Percentiles rank a stretch among this genome's conserved stretches.
phyloP scores from a whole-genome alignment of 495 filamentous ascomycete species.

The Hypoxylon rickii region DNA sequence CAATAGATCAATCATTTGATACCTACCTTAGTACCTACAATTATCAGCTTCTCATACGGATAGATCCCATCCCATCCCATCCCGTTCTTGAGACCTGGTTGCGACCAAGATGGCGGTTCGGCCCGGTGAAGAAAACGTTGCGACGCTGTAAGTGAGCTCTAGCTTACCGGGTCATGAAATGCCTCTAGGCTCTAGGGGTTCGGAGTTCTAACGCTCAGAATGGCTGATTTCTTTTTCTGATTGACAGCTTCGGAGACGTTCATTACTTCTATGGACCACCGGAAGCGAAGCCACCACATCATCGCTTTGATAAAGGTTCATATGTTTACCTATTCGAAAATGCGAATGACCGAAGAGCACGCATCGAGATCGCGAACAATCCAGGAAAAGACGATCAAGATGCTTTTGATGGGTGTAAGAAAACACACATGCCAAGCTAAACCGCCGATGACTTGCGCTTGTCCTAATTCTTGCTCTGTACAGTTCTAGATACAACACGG shows the following conservation, averaged over 20 bases:
- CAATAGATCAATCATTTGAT: no score
- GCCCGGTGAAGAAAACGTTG: slow-evolving; percentile 76
- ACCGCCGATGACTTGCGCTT: not conserved
- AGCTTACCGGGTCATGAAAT: no score
- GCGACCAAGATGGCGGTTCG: slow-evolving; percentile 68
- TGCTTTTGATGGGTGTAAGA: slow-evolving; percentile 81
- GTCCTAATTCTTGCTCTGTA: slow-evolving; percentile 7
- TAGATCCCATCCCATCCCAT: not conserved
- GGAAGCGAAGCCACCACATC: slow-evolving; percentile 70
- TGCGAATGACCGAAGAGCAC: slow-evolving; percentile 65
- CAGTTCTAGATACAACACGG: slow-evolving; percentile 67
- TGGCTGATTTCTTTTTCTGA: slow-evolving; percentile 16
- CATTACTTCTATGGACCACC: slow-evolving; percentile 86
- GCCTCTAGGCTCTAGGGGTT: not conserved
- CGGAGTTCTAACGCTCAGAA: not conserved
- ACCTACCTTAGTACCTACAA: no score
- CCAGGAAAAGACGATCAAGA: slow-evolving; percentile 86
- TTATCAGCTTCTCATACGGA: not conserved
- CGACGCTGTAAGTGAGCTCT: slow-evolving; percentile 85
- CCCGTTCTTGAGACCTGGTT: not conserved
- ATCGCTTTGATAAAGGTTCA: slow-evolving; percentile 87
- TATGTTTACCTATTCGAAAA: slow-evolving; percentile 89
- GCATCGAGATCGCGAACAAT: slow-evolving; percentile 86
- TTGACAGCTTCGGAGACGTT: slow-evolving; percentile 77
- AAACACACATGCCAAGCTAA: not conserved